Evolutionary conservation across 2,329 filamentous ascomycete genomes (phyloP), one percentile per base, ranked within the genome.

Genomic region (Paramyrothecium sp.): DNA sequence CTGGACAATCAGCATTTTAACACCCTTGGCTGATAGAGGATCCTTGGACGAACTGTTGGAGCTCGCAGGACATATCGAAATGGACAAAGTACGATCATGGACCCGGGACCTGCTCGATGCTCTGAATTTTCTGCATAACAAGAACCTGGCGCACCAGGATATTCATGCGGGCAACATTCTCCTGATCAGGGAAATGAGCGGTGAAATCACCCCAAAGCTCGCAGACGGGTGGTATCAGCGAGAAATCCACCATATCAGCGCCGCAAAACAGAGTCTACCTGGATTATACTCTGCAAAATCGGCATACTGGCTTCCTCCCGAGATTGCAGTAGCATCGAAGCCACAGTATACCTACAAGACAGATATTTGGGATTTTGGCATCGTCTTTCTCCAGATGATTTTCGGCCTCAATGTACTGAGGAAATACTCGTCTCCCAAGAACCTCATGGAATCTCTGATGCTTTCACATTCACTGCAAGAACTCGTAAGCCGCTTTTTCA

Each of bases 311-410:
- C 74, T 90, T 7, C 87, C 93, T 1, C 90, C 92, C 1, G 92
- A 97, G 73, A 81, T 92, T 53, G 83, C 84, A 30, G 82, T 77
- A 51, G 81, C 79, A 1, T 84, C 82, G 58, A 88, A 83, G 26
- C 81, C 81, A 30, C 79, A 89, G 71, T 80, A 89, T 75, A 87
- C 83, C 2, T 83, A 84, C 66, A 97, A 97, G 71, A 91, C 92
- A 0, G 95, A 98, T 70, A 85, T 98, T 10, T 99, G 95, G 95
- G 91, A 97, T 63, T 87, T 99, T 66, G 95, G 95, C 4, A 86
- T 97, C 30, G 84, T 97, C 5, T 90, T 97, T 65, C 74, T 97
- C 44, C 94, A 99, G 71, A 97, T 98, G 92, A 84, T 95, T 3
- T 94, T 97, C 70, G 95, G 95, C 2, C 80, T 92, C 34, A 86